Base-by-base conservation (phyloP, 2,329 filamentous ascomycete genomes). In the Neonectria ditissima region DNA sequence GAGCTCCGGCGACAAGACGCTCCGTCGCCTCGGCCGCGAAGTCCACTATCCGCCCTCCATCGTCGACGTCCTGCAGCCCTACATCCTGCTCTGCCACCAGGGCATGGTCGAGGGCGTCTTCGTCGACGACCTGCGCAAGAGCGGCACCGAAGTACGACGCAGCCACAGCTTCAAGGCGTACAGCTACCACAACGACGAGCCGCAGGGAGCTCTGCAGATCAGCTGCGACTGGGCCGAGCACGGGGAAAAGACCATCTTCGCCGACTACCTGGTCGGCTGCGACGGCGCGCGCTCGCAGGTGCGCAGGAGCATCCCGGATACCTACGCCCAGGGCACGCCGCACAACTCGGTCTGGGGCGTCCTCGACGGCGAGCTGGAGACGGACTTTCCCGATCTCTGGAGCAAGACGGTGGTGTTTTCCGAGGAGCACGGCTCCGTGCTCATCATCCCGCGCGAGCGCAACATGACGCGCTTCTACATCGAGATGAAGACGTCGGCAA, bases 311-410 rank as follows among this genome's bases (percentile, higher is more conserved):
- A 91, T 92, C 48, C 84, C 78, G 69, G 80, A 80, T 72, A 83
- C 75, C 41, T 81, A 87, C 64, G 83, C 87, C 2, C 82, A 89
- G 20, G 82, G 82, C 51, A 75, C 81, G 67, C 86, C 88, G 9
- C 81, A 83, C 63, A 76, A 81, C n/a, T 81, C 83, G 11, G 80
- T 86, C 22, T 92, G 90, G 90, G 90, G 89, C 48, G 90, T 92
- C 1, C 78, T 92, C 3, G 90, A 92, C 74, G 90, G 90, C 67
- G 86, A 88, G 73, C 79, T 92, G 8, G 86, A 89, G 41, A 92
- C 90, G 2, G 84, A 92, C 72, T 92, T 92, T 68, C 90, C 90
- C 1, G 90, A 92, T 70, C 85, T 92, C 51, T 92, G 89, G 89
- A 90, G 87, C 74, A 92, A 92, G 78, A 89, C 89, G 0, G 84